These are phyloP conservation scores for Phytophthora rubi DNA, from an alignment of 352 stramenopile genomes.

Conservation along the genomic window DNA sequence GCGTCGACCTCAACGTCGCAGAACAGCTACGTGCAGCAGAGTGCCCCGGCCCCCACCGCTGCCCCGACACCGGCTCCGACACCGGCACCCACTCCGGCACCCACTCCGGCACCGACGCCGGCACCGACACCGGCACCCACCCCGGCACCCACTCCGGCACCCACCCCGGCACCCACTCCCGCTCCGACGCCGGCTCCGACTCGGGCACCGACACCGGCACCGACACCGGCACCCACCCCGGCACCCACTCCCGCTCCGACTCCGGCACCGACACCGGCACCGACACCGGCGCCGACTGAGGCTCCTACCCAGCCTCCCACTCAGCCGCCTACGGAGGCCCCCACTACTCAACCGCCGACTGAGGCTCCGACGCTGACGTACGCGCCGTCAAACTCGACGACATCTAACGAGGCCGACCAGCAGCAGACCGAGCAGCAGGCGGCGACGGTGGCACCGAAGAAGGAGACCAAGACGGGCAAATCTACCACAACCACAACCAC, in stretches of 20 bases:
- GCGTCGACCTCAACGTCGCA: neutral
- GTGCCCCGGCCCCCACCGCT: neutral
- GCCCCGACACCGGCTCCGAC: constrained; percentile 8
- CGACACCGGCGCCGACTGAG: constrained; percentile 8
- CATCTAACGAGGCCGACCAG: constrained; percentile 3
- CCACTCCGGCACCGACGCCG: neutral
- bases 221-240: constrained; percentile 1
- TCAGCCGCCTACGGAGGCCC: constrained; percentile 11
- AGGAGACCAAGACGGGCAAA: constrained; percentile 12
- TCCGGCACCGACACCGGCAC: neutral
- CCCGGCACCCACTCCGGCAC: constrained; percentile 8
- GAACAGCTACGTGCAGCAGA: constrained; percentile 1
- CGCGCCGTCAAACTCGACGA: constrained; percentile 26
- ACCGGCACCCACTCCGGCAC: too few relatives aligned
- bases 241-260: constrained; percentile 8
- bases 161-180: constrained; percentile 1
- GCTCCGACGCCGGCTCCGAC: neutral
- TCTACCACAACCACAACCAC: constrained; percentile 11
- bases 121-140: neutral
- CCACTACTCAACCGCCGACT: neutral
- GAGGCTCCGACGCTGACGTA: neutral
- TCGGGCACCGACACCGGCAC: neutral
- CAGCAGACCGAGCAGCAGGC: constrained; percentile 12
- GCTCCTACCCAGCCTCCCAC: constrained; percentile 5
- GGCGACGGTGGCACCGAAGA: constrained; percentile 25